Percentiles rank a stretch among this genome's conserved stretches.
Evolutionary conservation across 2,329 filamentous ascomycete species (phyloP).

Genomic region (Talaromyces sp.): DNA sequence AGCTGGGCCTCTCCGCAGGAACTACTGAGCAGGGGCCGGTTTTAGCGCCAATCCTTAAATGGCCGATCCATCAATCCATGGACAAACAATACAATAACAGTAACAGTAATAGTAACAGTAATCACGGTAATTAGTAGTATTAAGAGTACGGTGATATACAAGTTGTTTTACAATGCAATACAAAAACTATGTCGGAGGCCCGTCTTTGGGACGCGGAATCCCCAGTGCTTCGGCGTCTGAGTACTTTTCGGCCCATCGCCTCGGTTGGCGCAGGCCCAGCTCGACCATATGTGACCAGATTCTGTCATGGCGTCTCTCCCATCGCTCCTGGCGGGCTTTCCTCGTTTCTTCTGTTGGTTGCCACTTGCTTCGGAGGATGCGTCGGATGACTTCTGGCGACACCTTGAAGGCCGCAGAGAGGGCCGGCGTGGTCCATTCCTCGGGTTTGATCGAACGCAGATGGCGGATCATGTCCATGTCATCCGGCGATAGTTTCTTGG

Average conservation of each 20-base stretch:
- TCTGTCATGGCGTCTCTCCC: constrained; percentile 39
- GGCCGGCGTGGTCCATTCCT: constrained; percentile 66
- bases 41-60: background rate
- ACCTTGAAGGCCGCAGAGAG: constrained; percentile 77
- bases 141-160: background rate
- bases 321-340: constrained; percentile 35
- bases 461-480: constrained; percentile 84
- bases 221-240: constrained; percentile 3
- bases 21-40: background rate
- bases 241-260: constrained; percentile 27
- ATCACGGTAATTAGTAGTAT: background rate
- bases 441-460: constrained; percentile 70
- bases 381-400: constrained; percentile 78
- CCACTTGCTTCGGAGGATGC: constrained; percentile 65
- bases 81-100: background rate
- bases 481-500: constrained; percentile 85
- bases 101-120: background rate
- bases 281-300: constrained; percentile 44
- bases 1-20: background rate
- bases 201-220: background rate
- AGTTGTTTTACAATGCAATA: background rate
- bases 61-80: background rate
- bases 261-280: constrained; percentile 50
- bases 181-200: background rate
- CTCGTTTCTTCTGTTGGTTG: constrained; percentile 33